These are phyloP conservation scores for Ziziphus jujuba DNA, from an alignment of 306 rosid species.

Conservation along the genomic window DNA sequence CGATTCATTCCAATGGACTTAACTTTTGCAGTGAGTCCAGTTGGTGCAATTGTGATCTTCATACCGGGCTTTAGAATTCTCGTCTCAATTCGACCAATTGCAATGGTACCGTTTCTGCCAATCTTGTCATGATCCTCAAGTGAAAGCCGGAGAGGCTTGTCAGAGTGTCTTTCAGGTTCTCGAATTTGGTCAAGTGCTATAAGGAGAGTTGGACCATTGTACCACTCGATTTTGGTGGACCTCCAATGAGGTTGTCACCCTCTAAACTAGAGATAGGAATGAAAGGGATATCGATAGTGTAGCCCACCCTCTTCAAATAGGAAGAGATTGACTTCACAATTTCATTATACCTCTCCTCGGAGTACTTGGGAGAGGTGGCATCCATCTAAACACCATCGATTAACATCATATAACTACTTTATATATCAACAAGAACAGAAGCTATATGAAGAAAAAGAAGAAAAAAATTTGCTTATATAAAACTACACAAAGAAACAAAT, in stretches of 20 bases:
- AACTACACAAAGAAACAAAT: too few relatives aligned
- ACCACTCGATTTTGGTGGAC: constrained; percentile 42
- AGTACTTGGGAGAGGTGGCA: constrained; percentile 42
- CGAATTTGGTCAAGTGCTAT: constrained; percentile 32
- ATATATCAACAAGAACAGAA: too few relatives aligned
- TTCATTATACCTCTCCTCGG: constrained; percentile 38
- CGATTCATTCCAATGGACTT: constrained; percentile 44
- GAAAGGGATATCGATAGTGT: constrained; percentile 35
- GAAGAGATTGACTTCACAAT: constrained; percentile 38
- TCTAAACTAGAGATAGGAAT: constrained; percentile 40
- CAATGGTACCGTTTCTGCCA: constrained; percentile 39
- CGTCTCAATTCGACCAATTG: constrained; percentile 41
- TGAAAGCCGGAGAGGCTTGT: constrained; percentile 42
- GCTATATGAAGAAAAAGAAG: too few relatives aligned
- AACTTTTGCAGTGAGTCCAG: constrained; percentile 34
- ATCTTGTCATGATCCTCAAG: constrained; percentile 44
- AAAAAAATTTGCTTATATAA: too few relatives aligned
- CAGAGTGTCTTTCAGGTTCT: constrained; percentile 40
- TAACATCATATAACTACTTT: too few relatives aligned
- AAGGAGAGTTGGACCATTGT: constrained; percentile 44
- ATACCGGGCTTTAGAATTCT: constrained; percentile 36
- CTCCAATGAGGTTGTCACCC: constrained; percentile 45
- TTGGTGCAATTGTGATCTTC: constrained; percentile 34
- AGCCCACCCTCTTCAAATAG: constrained; percentile 38
- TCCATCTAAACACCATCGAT: too few relatives aligned